Conservation (phyloP, 2,329 filamentous ascomycete genomes). For the Pseudovirgaria hyperparasitica region DNA sequence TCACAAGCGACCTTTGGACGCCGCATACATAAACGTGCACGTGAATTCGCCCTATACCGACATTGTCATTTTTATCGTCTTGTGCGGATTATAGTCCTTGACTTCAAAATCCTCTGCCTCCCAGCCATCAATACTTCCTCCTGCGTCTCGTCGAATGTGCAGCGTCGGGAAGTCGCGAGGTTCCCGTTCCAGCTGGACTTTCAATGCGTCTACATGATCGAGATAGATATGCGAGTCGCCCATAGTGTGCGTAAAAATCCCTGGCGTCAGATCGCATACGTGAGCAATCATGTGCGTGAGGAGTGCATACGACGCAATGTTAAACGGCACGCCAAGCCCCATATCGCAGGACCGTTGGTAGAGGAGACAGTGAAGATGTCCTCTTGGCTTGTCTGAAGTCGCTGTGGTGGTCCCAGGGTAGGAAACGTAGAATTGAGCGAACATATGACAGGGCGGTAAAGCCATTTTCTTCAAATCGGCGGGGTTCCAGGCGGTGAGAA, state of each 20-base stretch:
- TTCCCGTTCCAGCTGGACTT: slow-evolving; percentile 66
- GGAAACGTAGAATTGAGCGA: slow-evolving; percentile 88
- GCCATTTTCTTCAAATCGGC: slow-evolving; percentile 78
- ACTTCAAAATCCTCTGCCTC: slow-evolving; percentile 77
- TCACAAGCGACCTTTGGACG: too few relatives aligned
- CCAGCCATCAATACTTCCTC: slow-evolving; percentile 81
- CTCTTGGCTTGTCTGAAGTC: slow-evolving; percentile 34
- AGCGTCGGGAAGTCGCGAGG: slow-evolving; percentile 71
- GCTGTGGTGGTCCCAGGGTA: slow-evolving; percentile 39
- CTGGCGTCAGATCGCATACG: slow-evolving; percentile 71
- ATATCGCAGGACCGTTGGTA: slow-evolving; percentile 96
- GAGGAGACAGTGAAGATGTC: slow-evolving; percentile 71
- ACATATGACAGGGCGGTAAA: slow-evolving; percentile 91
- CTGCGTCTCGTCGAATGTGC: slow-evolving; percentile 54
- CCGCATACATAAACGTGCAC: too few relatives aligned
- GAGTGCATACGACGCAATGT: slow-evolving; percentile 89
- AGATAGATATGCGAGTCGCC: slow-evolving; percentile 95
- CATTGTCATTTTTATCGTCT: slow-evolving; percentile 97
- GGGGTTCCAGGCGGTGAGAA: slow-evolving; percentile 90
- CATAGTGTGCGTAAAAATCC: slow-evolving; percentile 88
- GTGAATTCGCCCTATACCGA: too few relatives aligned
- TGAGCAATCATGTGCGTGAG: slow-evolving; percentile 92
- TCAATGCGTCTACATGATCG: slow-evolving; percentile 81
- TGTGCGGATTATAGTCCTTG: slow-evolving; percentile 80
- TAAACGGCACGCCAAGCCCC: slow-evolving; percentile 94